A percentile compares a stretch with the other conserved stretches of the same genome.
Evolutionary conservation across 2,329 filamentous ascomycete genomes (phyloP).

Genomic region (Fusarium miscanthi): DNA sequence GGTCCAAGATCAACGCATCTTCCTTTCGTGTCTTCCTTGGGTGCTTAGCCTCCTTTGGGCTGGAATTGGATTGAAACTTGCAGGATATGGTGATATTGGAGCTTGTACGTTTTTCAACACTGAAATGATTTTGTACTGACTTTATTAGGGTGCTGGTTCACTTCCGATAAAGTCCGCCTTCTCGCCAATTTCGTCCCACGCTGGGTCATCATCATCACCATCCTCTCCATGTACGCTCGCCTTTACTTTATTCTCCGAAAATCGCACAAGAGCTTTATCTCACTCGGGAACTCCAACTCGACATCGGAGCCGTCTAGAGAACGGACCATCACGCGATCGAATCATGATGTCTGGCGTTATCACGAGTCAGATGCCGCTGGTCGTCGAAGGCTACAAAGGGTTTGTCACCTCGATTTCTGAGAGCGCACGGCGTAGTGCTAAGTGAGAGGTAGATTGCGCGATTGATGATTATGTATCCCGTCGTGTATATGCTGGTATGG

Average conservation of each 20-base stretch:
- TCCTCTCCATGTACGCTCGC: neutral
- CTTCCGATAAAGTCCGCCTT: neutral
- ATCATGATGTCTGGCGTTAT: neutral
- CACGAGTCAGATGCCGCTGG: neutral
- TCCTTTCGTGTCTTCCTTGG: neutral
- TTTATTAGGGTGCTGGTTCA: neutral
- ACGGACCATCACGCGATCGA: neutral
- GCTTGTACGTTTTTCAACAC: fast-evolving
- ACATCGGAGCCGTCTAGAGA: neutral
- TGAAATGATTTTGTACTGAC: fast-evolving
- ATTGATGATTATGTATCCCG: neutral
- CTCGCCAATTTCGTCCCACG: neutral
- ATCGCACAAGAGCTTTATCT: neutral
- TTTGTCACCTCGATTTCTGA: fast-evolving
- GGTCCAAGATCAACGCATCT: neutral
- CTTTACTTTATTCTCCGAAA: neutral
- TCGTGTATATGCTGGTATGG: neutral
- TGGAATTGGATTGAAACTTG: neutral
- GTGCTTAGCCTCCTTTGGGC: neutral
- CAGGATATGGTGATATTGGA: neutral
- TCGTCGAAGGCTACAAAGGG: neutral
- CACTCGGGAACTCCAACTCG: neutral
- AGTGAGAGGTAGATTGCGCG: neutral
- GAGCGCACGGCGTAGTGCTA: fast-evolving
- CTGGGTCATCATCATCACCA: neutral